Evolutionary conservation across 352 stramenopile genomes (phyloP), one percentile per base, ranked within the genome.

Genomic region (Globisporangium spinosum): DNA sequence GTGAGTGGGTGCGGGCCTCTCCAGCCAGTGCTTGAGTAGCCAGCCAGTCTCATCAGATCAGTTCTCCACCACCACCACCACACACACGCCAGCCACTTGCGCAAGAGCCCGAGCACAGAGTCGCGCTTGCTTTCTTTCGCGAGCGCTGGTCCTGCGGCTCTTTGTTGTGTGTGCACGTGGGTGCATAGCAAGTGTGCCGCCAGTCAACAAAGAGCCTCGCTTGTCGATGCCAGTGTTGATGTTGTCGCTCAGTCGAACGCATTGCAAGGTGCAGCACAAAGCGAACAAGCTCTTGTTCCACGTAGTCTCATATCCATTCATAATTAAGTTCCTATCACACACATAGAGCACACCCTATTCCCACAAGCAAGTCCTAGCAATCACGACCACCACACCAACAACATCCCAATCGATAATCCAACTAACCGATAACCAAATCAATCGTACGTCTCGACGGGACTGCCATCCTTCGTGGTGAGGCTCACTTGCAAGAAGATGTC

Each of bases 401-500:
- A 57, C 38, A 45, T 15, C 15, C 38, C 12, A 45, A 45, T 45
- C 12, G 3, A 20, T 15, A 17, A 45, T 12, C 9, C 32, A 23
- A 20, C n/a, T 10, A 49, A 49, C 8, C 40, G 7, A 47, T 34
- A n/a, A 47, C 38, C 17, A 10, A 22, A 55, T 69, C 47, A 72
- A 25, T 79, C 74, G 47, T 72, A 67, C 12, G 73, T 64, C 43
- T 89, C 76, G 57, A 89, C 74, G 23, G 79, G 72, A 55, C 70
- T 73, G 55, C 83, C 83, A 60, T 89, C 80, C 17, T 63, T 76
- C 6, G 74, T 77, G 54, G 77, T 77, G 45, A 91, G 70, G 32
- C 70, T 87, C 65, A 91, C 83, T 70, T 91, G 83, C 55, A 91
- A 54, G 59, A 79, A 87, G 57, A 91, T 69, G 67, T 87, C 78